Evolutionary conservation across 139 green algal species (phyloP), one percentile per base, ranked within the genome.

Genomic region (Dunaliella primolecta): DNA sequence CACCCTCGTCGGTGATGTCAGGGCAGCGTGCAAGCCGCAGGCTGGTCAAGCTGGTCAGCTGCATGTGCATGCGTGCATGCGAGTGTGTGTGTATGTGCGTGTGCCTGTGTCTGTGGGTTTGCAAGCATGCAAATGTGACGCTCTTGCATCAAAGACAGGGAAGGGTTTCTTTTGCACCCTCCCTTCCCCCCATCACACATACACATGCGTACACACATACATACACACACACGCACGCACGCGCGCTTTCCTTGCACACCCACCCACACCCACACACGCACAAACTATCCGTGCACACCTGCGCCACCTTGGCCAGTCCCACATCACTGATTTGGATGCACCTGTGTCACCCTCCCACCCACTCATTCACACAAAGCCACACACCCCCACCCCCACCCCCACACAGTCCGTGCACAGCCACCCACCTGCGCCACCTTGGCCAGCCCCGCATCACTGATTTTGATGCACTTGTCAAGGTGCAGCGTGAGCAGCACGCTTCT

Each of bases 391-490:
- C n/a, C n/a, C n/a, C n/a, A n/a, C n/a, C n/a, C n/a, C n/a, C n/a
- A n/a, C n/a, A n/a, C n/a, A n/a, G n/a, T n/a, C n/a, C n/a, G n/a
- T n/a, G n/a, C n/a, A n/a, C n/a, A n/a, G n/a, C n/a, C n/a, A n/a
- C n/a, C n/a, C 38, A 83, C 79, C 57, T 87, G 75, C 75, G 84
- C 78, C 56, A 92, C 70, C 24, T 75, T 72, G 0, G 33, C 1
- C 35, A 92, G 34, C 1, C 82, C 88, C 21, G 70, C 71, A 36
- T 94, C 91, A 7, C 84, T 90, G 27, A 94, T 25, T 33, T 84
- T 78, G 34, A 92, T 64, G 81, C 91, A 94, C 33, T 84, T 83
- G 83, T 94, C 91, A 2, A 94, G 81, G 81, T 94, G 91, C 80
- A 92, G 87, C 1, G 84, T 90, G 29, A 92, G 81, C 46, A 94